These are phyloP conservation scores for Parastagonospora nodorum DNA, from an alignment of 2,329 filamentous ascomycete genomes.

Conservation along the genomic window DNA sequence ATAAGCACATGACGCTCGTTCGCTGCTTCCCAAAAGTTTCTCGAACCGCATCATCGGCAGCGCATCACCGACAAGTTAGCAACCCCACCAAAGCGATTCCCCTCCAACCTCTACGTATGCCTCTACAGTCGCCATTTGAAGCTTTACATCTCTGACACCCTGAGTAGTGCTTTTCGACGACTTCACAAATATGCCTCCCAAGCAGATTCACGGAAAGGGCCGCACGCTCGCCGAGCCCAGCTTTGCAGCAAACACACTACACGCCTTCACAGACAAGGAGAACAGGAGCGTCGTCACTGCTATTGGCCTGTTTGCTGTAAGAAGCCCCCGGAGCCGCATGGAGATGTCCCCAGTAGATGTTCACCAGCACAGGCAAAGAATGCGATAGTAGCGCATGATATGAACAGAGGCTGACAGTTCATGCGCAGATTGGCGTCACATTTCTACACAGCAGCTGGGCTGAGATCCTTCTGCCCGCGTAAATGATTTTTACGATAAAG, in stretches of 20 bases:
- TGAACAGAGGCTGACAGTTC: constrained; percentile 19
- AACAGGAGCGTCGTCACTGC: constrained; percentile 56
- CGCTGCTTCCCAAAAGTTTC: constrained; percentile 24
- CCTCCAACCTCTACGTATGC: constrained; percentile 7
- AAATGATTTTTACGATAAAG: constrained; percentile 25
- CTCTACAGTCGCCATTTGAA: neutral
- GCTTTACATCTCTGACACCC: neutral
- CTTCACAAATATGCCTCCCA: constrained; percentile 33
- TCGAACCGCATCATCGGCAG: constrained; percentile 26
- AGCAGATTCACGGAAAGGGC: constrained; percentile 31
- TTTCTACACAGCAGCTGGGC: constrained; percentile 60
- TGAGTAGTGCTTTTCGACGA: neutral
- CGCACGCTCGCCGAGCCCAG: constrained; percentile 40
- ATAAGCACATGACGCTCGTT: constrained; percentile 13
- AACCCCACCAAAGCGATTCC: constrained; percentile 3
- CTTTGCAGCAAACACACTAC: constrained; percentile 48
- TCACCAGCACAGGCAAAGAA: no score
- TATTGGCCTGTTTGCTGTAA: constrained; percentile 57
- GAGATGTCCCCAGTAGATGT: neutral
- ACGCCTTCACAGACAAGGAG: constrained; percentile 52
- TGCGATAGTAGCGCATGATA: neutral
- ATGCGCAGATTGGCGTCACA: constrained; percentile 53
- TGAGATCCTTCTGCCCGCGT: constrained; percentile 57
- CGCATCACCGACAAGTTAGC: constrained; percentile 12
- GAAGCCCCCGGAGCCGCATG: constrained; percentile 18